Evolutionary conservation across 371 early-diverging fungal species (phyloP).

Genomic region (Mortierella sp.): DNA sequence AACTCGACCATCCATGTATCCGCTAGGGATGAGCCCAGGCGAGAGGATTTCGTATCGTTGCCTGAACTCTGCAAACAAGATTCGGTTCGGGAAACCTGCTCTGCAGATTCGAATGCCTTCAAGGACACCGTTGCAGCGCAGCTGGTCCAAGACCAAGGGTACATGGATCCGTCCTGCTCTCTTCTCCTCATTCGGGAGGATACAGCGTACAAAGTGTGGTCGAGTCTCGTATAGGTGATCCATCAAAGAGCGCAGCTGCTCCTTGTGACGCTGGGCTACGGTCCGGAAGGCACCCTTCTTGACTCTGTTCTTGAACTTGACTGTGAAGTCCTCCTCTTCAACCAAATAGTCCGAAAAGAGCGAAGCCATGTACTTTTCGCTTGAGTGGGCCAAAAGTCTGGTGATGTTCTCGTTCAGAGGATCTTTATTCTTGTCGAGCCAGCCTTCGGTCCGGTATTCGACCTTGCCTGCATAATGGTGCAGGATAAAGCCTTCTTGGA

Average conservation of each 20-base stretch:
- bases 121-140: slow-evolving; percentile 99
- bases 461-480: slow-evolving; percentile 99
- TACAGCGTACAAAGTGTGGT: slow-evolving; percentile 99
- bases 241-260: slow-evolving; percentile 94
- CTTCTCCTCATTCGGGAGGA: slow-evolving; percentile 98
- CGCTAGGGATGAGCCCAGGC: slow-evolving; percentile 80
- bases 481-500: slow-evolving; percentile 94
- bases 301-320: slow-evolving; percentile 53
- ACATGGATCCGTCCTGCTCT: slow-evolving; percentile 85
- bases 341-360: slow-evolving; percentile 87
- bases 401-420: slow-evolving; percentile 98
- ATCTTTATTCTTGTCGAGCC: slow-evolving; percentile 99
- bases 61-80: slow-evolving; percentile 95
- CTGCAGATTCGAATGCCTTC: slow-evolving; percentile 99
- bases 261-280: slow-evolving; percentile 97
- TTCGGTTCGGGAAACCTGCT: slow-evolving; percentile 97
- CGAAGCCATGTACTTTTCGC: slow-evolving; percentile 79
- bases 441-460: slow-evolving; percentile 94
- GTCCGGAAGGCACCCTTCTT: slow-evolving; percentile 87
- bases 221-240: slow-evolving; percentile 90
- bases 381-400: slow-evolving; percentile 85
- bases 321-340: slow-evolving; percentile 61
- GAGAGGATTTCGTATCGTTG: slow-evolving; percentile 95
- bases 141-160: slow-evolving; percentile 93
- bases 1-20: slow-evolving; percentile 89